Evolutionary conservation across 371 early-diverging fungal genomes (phyloP), one percentile per base, ranked within the genome.

Genomic region (Syncephalastrum contaminatum): DNA sequence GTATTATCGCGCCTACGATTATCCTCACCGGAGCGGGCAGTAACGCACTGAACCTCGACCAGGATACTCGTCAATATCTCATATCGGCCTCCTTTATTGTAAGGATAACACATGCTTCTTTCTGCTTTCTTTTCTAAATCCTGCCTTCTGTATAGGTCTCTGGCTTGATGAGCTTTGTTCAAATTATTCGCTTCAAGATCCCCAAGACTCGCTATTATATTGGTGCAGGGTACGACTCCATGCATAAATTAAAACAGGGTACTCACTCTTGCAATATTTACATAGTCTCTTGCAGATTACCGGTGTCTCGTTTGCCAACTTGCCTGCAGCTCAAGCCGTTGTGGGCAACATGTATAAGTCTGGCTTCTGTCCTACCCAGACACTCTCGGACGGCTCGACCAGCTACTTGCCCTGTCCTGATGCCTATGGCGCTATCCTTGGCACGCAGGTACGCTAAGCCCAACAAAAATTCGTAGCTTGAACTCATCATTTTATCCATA

Each of bases 381-480:
- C 69, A 3, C 50, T 64, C 4, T 42, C 63, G 4, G 79, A 78
- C 52, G 82, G 82, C 25, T 63, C 75, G 10, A 60, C 53, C 14
- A 61, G 47, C 10, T 66, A 81, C 24, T 54, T 75, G 5, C 77
- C 82, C 18, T 82, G 82, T 27, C 82, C 82, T 12, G 62, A 75
- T 44, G 82, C 77, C 1, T 82, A 69, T 70, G 82, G 82, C 15
- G 77, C 82, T n/a, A 64, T 82, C 43, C 58, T 82, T 8, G 82
- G 82, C n/a, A 82, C 82, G 1, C 74, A 68, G 49, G 62, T 56
- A 56, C 19, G 41, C 15, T 48, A 19, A 20, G 13, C 51, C 22
- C 4, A 6, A 16, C 19, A 10, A 21, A 22, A 12, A 2, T 8
- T 45, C 8, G 0, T 6, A n/a, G n/a, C n/a, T 19, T 45, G 45